These are phyloP conservation scores for Penicillium ucsense DNA, from an alignment of 495 filamentous ascomycete species.

Conservation along the genomic window DNA sequence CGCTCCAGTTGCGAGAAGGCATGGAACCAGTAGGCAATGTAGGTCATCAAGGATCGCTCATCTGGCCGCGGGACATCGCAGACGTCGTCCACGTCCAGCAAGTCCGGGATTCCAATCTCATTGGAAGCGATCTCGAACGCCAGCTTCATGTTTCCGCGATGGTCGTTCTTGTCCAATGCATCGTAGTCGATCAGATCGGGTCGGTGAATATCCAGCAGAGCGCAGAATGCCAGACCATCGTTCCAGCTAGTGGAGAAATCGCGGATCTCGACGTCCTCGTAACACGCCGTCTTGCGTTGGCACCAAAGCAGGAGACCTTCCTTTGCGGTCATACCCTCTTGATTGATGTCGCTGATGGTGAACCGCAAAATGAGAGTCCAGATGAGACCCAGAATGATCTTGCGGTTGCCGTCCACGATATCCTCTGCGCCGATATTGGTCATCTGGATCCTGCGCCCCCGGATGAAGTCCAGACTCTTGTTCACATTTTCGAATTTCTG, in stretches of 20 bases:
- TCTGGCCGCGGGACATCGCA: constrained; percentile 94
- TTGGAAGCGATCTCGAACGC: constrained; percentile 92
- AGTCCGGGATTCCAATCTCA: constrained; percentile 92
- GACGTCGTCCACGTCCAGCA: constrained; percentile 96
- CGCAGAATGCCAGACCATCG: constrained; percentile 92
- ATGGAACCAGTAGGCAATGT: constrained; percentile 99
- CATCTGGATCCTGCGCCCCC: constrained; percentile 83
- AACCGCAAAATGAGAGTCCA: constrained; percentile 97
- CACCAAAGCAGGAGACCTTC: constrained; percentile 94
- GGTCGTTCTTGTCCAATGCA: constrained; percentile 83
- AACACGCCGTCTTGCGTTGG: constrained; percentile 96
- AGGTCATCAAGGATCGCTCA: constrained; percentile 95
- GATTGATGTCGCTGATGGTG: constrained; percentile 97
- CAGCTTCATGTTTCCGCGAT: constrained; percentile 93
- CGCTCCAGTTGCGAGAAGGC: constrained; percentile 97
- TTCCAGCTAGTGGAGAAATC: constrained; percentile 97
- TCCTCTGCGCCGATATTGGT: constrained; percentile 98
- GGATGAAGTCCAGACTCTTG: constrained; percentile 86
- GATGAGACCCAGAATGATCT: constrained; percentile 93
- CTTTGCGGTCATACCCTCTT: constrained; percentile 95
- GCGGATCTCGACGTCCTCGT: constrained; percentile 86
- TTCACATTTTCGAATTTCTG: constrained; percentile 99
- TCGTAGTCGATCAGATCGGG: constrained; percentile 97
- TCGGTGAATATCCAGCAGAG: constrained; percentile 90
- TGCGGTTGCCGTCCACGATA: constrained; percentile 94